A percentile compares a stretch with the other conserved stretches of the same genome.
Evolutionary conservation across 1,139 yeast genomes (phyloP).

Genomic region (Suhomyces atakaporum): DNA sequence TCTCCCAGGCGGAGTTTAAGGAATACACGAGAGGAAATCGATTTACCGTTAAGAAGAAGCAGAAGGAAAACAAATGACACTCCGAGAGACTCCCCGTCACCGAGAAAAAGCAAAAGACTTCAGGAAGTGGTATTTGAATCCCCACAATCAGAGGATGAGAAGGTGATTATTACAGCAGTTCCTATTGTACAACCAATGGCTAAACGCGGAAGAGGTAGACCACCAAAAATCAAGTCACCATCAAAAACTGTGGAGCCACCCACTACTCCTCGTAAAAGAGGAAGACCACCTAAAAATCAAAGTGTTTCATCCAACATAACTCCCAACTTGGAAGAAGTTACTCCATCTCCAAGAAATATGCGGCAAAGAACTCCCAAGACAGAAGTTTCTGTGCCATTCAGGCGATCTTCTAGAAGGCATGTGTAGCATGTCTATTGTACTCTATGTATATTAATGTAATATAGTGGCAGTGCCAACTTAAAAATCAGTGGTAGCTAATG

Average conservation of each 20-base stretch:
- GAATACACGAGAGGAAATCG: conserved; percentile 1
- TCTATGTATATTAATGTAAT: conserved; percentile 13
- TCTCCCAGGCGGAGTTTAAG: conserved; percentile 6
- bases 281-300: background rate
- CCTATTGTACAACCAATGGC: too few species aligned
- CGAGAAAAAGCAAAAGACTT: background rate
- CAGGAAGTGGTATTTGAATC: background rate
- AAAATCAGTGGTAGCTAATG: background rate
- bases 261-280: background rate
- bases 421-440: conserved; percentile 8
- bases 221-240: too few species aligned
- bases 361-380: background rate
- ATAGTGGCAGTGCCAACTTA: conserved; percentile 2
- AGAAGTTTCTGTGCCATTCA: background rate
- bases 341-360: background rate
- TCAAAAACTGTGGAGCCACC: background rate
- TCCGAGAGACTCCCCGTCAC: too few species aligned
- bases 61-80: conserved; percentile 2
- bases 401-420: conserved; percentile 4
- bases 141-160: background rate
- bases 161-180: too few species aligned
- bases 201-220: too few species aligned
- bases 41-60: background rate
- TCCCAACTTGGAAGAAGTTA: background rate
- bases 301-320: too few species aligned